Evolutionary conservation across 352 stramenopile genomes (phyloP).

Genomic region (Phytophthora colocasiae): DNA sequence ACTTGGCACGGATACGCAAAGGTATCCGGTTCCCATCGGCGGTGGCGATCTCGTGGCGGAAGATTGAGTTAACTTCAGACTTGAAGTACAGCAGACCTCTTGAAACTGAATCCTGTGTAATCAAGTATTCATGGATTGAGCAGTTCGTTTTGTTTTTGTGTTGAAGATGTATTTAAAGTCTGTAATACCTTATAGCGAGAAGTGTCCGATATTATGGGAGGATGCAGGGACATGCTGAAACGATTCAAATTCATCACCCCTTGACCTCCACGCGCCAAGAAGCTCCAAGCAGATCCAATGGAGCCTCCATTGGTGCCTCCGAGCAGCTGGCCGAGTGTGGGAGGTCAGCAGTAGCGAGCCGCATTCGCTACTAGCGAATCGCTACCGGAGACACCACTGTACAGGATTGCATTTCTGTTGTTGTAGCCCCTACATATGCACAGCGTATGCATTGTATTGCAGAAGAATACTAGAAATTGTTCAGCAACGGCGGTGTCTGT

Average conservation of each 20-base stretch:
- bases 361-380: too few species aligned
- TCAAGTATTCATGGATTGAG: neutral
- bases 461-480: too few species aligned
- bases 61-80: constrained; percentile 37
- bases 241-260: constrained; percentile 14
- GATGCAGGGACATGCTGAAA: neutral
- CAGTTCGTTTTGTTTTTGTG: too few species aligned
- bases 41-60: neutral
- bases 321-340: too few species aligned
- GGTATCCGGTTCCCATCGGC: constrained; percentile 20
- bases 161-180: neutral
- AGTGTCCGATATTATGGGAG: neutral
- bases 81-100: constrained; percentile 13
- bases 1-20: constrained; percentile 34
- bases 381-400: too few species aligned
- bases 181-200: neutral
- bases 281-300: neutral
- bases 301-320: too few species aligned
- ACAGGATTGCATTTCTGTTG: too few species aligned
- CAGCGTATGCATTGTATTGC: too few species aligned
- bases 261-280: constrained; percentile 27
- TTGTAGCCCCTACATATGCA: too few species aligned
- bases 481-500: too few species aligned
- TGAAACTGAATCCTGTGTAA: constrained; percentile 4
- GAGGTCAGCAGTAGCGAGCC: too few species aligned